Percentiles rank a stretch among this genome's conserved stretches.
Evolutionary conservation across 208 protist species (phyloP).

Genomic region (Crithidia expoeki): DNA sequence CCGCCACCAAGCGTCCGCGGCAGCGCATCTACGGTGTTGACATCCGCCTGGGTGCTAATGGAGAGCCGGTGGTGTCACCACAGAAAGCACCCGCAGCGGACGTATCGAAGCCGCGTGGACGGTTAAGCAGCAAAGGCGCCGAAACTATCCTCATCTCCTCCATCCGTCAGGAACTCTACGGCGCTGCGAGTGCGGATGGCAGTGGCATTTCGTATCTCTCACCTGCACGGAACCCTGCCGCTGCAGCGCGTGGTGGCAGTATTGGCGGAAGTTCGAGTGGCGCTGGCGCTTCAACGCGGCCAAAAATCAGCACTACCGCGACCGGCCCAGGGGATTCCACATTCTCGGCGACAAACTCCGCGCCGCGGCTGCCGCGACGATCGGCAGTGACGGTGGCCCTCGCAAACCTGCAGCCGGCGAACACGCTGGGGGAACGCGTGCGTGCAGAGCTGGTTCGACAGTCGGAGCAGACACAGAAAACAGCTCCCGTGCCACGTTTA

Average conservation of each 20-base stretch:
- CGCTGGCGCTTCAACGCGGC: constrained; percentile 8
- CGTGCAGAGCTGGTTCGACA: constrained; percentile 24
- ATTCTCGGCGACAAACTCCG: constrained; percentile 4
- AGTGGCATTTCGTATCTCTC: not conserved
- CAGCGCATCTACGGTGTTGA: constrained; percentile 33
- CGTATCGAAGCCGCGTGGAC: constrained; percentile 19
- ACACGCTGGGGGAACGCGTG: constrained; percentile 19
- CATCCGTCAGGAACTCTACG: constrained; percentile 21
- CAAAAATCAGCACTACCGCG: constrained; percentile 16
- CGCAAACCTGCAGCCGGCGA: constrained; percentile 20
- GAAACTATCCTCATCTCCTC: constrained; percentile 23
- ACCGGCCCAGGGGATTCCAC: not conserved
- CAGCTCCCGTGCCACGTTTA: not conserved
- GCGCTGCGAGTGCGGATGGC: not conserved
- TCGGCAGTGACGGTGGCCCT: constrained; percentile 22
- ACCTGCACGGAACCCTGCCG: constrained; percentile 1
- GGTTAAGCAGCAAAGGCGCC: constrained; percentile 4
- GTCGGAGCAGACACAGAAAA: constrained; percentile 7
- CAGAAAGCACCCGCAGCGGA: constrained; percentile 10
- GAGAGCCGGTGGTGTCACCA: constrained; percentile 3
- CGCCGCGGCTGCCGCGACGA: constrained; percentile 21
- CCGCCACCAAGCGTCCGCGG: constrained; percentile 10
- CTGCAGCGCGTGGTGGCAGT: not conserved
- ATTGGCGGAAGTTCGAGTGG: not conserved
- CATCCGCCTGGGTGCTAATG: constrained; percentile 9